Evolutionary conservation across 352 stramenopile genomes (phyloP).

Genomic region (Pythium rhizo-oryzae): DNA sequence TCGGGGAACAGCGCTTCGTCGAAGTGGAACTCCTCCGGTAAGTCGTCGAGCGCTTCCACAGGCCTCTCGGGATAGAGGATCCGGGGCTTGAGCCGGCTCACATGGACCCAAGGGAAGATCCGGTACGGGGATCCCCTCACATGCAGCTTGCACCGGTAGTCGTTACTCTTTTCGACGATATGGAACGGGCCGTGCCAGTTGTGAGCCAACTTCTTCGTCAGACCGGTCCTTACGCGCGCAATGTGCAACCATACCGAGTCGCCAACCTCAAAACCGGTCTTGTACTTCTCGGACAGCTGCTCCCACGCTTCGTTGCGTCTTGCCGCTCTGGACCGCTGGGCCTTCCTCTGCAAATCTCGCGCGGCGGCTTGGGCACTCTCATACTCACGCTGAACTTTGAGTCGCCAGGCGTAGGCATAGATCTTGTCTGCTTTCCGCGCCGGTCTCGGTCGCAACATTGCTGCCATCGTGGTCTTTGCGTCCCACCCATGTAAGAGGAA

Average conservation of each 20-base stretch:
- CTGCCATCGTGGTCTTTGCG: constrained; percentile 10
- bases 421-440: neutral
- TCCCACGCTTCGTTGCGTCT: neutral
- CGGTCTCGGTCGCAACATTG: constrained; percentile 12
- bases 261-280: neutral
- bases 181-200: constrained; percentile 30
- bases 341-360: constrained; percentile 1
- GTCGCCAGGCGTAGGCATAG: neutral
- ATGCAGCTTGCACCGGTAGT: constrained; percentile 14
- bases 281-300: neutral
- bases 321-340: too few species aligned
- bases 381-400: constrained; percentile 6
- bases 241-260: neutral
- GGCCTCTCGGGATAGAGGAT: constrained; percentile 13
- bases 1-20: constrained; percentile 27
- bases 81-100: constrained; percentile 29
- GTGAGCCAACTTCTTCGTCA: neutral
- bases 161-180: constrained; percentile 20
- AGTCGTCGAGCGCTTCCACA: neutral
- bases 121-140: constrained; percentile 3
- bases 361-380: neutral
- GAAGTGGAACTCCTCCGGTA: constrained; percentile 27
- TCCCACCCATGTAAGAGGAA: constrained; percentile 21
- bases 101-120: constrained; percentile 26
- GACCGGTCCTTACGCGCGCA: neutral